Base-by-base conservation (phyloP, 192 early-diverging fungal genomes). In the Phycomyces nitens region DNA sequence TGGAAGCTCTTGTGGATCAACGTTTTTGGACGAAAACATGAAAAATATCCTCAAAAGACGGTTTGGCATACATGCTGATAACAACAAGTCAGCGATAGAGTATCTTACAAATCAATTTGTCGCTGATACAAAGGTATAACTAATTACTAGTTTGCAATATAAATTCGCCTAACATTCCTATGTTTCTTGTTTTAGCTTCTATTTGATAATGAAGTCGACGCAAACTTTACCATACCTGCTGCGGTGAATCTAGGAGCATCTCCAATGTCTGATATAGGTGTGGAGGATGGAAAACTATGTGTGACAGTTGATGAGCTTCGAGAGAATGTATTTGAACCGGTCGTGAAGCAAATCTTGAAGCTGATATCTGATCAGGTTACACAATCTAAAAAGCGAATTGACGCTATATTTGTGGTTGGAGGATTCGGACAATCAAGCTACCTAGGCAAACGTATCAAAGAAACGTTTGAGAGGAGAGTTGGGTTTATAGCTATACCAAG, bases 321-420 rank as follows among this genome's bases (percentile, higher is more conserved):
- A 27, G 75, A 76, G 22, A 39, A 69, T 4, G 78, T 80, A n/a
- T 80, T 80, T 54, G 78, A 82, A 41, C 76, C 75, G 14, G 73
- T 79, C 29, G 68, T 76, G 23, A 71, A 75, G 42, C 76, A 80
- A 51, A 73, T 80, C 0, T 40, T 80, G 50, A 70, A 56, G 8
- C 42, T 77, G 53, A 77, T 80, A 53, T 70, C 77, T 22, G 76
- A 70, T 20, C 79, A 80, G 43, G 47, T 80, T 42, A 54, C 60
- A 15, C 69, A 76, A 57, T 47, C 74, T 16, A 14, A 26, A 5
- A 65, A 65, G 21, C 62, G 53, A 57, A 38, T 81, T 42, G 34
- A 66, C 18, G 75, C 80, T 10, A 78, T 81, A 39, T 78, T 81
- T 55, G 67, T 81, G 26, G 80, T 81, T 42, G 80, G 80, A 53